Evolutionary conservation across 768 basidiomycete genomes (phyloP).

Genomic region (Chlorophyllum brunneum): DNA sequence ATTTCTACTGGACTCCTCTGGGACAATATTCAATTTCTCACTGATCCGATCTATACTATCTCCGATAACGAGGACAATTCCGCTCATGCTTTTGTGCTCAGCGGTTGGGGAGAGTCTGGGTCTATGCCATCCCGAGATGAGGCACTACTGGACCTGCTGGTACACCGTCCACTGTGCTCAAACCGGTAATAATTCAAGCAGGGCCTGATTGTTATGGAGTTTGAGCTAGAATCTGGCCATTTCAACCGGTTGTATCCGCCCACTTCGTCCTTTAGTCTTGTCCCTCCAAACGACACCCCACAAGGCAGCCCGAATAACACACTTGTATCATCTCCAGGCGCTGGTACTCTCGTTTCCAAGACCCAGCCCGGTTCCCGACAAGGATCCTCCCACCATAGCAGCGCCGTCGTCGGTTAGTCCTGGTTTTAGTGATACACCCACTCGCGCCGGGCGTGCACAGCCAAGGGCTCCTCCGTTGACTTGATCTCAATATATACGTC

Average conservation of each 20-base stretch:
- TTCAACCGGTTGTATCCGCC: slow-evolving; percentile 69
- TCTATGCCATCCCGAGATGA: slow-evolving; percentile 25
- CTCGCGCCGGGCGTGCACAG: too few species aligned
- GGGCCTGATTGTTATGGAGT: slow-evolving; percentile 65
- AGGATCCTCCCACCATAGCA: too few species aligned
- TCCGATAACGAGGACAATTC: slow-evolving; percentile 38
- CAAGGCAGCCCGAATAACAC: background rate
- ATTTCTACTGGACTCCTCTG: slow-evolving; percentile 63
- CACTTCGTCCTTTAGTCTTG: background rate
- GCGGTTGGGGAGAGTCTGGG: slow-evolving; percentile 68
- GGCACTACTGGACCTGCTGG: slow-evolving; percentile 64
- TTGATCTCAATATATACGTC: background rate
- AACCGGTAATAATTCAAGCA: slow-evolving; percentile 11
- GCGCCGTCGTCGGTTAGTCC: too few species aligned
- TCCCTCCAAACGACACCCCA: background rate
- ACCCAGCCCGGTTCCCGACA: too few species aligned
- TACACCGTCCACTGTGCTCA: slow-evolving; percentile 58
- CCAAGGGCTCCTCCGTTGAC: background rate
- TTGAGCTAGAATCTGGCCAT: slow-evolving; percentile 69
- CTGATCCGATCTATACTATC: slow-evolving; percentile 37
- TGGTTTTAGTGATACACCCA: too few species aligned
- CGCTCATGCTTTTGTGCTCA: slow-evolving; percentile 66
- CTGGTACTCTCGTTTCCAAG: background rate
- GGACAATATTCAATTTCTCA: slow-evolving; percentile 70
- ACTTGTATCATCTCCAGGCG: slow-evolving; percentile 4